Base-by-base conservation (phyloP, 108 stramenopile species). In the Stephanodiscus triporus region DNA sequence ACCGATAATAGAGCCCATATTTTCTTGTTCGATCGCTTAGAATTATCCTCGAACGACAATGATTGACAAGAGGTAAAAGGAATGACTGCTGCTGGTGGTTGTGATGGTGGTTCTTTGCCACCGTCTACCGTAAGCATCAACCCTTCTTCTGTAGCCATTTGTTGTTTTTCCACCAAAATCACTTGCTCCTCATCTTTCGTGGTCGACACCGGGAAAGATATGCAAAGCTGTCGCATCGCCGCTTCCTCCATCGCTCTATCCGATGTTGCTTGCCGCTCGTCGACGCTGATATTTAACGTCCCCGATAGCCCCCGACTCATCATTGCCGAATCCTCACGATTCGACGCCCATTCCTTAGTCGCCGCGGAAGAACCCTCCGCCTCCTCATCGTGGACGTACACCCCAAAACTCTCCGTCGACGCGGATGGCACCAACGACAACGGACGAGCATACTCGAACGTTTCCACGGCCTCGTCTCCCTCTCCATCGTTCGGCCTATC, bases 381-480 rank as follows among this genome's bases (percentile, higher is more conserved):
- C 8, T 37, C 56, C 23, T 60, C 69, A 1, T 58, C 40, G 40
- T 40, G 40, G 9, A 11, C 8, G 40, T 40, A 40, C 40, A 40
- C 8, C 40, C 40, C 36, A 4, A 40, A n/a, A 1, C 22, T 23
- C 32, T 23, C 29, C 61, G 27, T 0, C 63, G 27, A 30, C 9
- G 5, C 22, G 11, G 26, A 40, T 17, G 30, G 32, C 22, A n/a
- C 32, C 19, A 19, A 30, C 11, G 14, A 7, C 50, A 14, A 1
- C 7, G n/a, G 9, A 10, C 57, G 14, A 47, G 55, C 30, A 32
- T 19, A 60, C 11, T 16, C 32, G 30, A 62, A 73, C 16, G 29
- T 17, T 23, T 53, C 73, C 56, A 47, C 56, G n/a, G 55, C 22
- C 55, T 43, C 30, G n/a, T 64, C 72, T 51, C 43, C 47, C 30